A percentile compares a stretch with the other conserved stretches of the same genome.
These are phyloP conservation scores for Fusarium drepaniforme DNA, from an alignment of 2,329 filamentous ascomycete species.

Conservation along the genomic window DNA sequence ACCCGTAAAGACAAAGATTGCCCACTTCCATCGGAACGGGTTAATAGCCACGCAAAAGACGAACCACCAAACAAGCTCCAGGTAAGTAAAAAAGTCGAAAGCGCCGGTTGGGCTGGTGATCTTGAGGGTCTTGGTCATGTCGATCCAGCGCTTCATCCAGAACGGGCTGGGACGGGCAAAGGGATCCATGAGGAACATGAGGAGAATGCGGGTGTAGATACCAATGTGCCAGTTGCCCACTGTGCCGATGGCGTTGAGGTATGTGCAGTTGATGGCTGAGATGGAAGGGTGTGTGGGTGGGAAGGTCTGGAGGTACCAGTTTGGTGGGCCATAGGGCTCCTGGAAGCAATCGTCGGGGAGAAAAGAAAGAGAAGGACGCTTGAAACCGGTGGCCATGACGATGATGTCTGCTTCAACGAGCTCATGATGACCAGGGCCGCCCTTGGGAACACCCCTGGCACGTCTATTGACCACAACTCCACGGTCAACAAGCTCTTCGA, in stretches of 20 bases:
- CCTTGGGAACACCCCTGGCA: slow-evolving; percentile 77
- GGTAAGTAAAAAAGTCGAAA: slow-evolving; percentile 92
- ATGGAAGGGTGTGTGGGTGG: slow-evolving; percentile 79
- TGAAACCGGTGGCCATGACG: slow-evolving; percentile 86
- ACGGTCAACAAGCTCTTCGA: slow-evolving; percentile 71
- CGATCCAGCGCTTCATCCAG: slow-evolving; percentile 90
- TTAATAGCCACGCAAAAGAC: slow-evolving; percentile 82
- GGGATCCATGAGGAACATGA: slow-evolving; percentile 89
- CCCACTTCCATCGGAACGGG: slow-evolving; percentile 93
- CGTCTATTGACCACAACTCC: slow-evolving; percentile 81
- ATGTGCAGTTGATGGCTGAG: slow-evolving; percentile 86
- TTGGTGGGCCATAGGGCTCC: slow-evolving; percentile 81
- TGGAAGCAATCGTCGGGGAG: slow-evolving; percentile 79
- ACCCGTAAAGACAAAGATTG: slow-evolving; percentile 83
- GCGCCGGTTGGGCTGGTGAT: slow-evolving; percentile 76
- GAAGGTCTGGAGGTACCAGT: slow-evolving; percentile 92
- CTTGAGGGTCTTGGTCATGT: slow-evolving; percentile 83
- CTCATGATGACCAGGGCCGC: slow-evolving; percentile 77
- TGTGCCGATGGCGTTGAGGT: slow-evolving; percentile 86
- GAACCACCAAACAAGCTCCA: slow-evolving; percentile 89
- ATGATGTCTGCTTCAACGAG: slow-evolving; percentile 79
- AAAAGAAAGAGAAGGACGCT: slow-evolving; percentile 79
- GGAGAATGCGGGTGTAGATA: slow-evolving; percentile 86
- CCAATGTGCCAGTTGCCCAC: slow-evolving; percentile 86
- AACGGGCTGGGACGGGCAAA: slow-evolving; percentile 76